Evolutionary conservation across 2,329 filamentous ascomycete genomes (phyloP), one percentile per base, ranked within the genome.

Genomic region (Exophiala sp.): DNA sequence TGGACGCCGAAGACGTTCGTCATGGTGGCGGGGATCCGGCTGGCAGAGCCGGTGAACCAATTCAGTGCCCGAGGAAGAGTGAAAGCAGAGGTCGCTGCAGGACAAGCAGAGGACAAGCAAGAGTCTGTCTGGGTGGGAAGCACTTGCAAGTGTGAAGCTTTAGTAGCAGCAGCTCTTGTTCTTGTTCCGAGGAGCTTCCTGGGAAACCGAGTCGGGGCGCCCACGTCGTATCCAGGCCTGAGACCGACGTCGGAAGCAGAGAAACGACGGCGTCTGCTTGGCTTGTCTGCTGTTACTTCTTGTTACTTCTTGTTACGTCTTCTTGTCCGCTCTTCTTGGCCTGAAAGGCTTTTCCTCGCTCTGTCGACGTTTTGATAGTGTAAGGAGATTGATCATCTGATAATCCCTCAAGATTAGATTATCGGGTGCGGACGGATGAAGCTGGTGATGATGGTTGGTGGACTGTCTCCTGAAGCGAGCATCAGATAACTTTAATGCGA

Each of bases 1-100:
- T 85, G 85, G 19, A 88, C 80, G 55, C 84, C 79, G 67, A 89
- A 89, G 49, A 89, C 81, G 65, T 85, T 79, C 55, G 77, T 75
- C 65, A 83, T 82, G 71, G 79, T 83, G 59, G 19, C 6, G 14
- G 50, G 29, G 21, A 7, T 6, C 24, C 11, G 32, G 10, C 73
- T 86, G n/a, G 13, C 11, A 7, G 29, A n/a, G 29, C 7, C n/a
- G 29, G 6, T 3, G 19, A 2, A 4, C 23, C 13, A n/a, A 21
- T 29, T 14, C 8, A 21, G 32, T n/a, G 14, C 13, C 19, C 19
- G 40, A 16, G 40, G 21, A 32, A 32, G 40, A 43, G 18, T 23
- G 6, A 10, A 10, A 27, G 24, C 11, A 3, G 29, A 32, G 29
- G 7, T 32, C 7, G 29, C 8, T 7, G 29, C 29, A n/a, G n/a